Evolutionary conservation across 352 stramenopile genomes (phyloP).

Genomic region (Phytophthora ramorum): DNA sequence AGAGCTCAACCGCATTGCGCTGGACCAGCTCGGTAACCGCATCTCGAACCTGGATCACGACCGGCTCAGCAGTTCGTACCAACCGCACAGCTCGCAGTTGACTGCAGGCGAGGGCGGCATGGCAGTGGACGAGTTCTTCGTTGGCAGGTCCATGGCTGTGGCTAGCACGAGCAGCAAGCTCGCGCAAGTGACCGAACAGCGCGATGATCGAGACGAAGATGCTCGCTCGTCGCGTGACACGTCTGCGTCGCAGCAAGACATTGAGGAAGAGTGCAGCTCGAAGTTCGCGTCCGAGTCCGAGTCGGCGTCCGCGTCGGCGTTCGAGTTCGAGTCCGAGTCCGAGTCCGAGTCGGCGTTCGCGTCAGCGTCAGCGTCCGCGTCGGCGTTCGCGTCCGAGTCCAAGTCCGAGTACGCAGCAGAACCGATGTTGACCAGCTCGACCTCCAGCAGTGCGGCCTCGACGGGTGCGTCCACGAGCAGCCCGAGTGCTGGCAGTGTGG

Average conservation of each 20-base stretch:
- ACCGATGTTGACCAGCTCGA: background rate
- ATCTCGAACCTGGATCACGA: constrained; percentile 48
- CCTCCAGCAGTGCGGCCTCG: constrained; percentile 10
- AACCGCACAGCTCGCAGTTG: constrained; percentile 36
- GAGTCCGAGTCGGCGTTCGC: background rate
- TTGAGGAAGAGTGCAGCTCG: background rate
- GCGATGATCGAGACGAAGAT: constrained; percentile 35
- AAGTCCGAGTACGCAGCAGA: background rate
- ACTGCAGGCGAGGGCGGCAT: constrained; percentile 26
- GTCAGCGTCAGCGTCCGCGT: too few relatives aligned
- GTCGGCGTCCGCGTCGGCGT: too few relatives aligned
- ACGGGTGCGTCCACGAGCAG: constrained; percentile 4
- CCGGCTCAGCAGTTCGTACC: constrained; percentile 28
- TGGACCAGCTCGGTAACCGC: constrained; percentile 52
- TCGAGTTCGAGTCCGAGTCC: background rate
- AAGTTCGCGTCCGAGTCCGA: background rate
- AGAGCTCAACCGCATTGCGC: constrained; percentile 60
- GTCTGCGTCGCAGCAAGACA: background rate
- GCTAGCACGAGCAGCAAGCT: constrained; percentile 20
- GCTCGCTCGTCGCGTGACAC: background rate
- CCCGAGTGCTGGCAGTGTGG: background rate
- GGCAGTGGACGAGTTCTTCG: constrained; percentile 37
- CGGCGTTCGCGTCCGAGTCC: too few relatives aligned
- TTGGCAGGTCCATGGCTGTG: constrained; percentile 12
- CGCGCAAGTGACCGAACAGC: constrained; percentile 25